Evolutionary conservation across 352 stramenopile species (phyloP).

Genomic region (Globisporangium orthogonon): DNA sequence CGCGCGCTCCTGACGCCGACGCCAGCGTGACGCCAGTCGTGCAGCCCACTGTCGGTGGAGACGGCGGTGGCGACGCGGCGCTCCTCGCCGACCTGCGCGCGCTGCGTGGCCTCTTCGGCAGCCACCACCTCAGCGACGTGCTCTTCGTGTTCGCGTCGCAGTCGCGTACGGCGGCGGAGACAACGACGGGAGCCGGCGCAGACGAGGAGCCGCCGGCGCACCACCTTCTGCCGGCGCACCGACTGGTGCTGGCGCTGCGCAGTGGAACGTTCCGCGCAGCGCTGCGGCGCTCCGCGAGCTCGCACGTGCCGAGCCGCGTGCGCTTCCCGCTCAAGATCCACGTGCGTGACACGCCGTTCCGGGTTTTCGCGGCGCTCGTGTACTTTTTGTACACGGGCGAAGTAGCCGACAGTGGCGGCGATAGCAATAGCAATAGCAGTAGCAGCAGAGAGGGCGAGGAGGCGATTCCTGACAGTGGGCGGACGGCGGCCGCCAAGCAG

Average conservation of each 20-base stretch:
- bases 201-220: constrained; percentile 11
- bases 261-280: constrained; percentile 65
- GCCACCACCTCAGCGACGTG: constrained; percentile 73
- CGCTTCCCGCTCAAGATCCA: constrained; percentile 79
- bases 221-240: constrained; percentile 67
- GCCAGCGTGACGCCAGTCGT: no score
- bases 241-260: constrained; percentile 63
- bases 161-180: background rate
- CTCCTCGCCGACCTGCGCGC: constrained; percentile 47
- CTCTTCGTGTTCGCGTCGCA: constrained; percentile 61
- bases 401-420: constrained; percentile 9
- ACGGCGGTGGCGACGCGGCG: constrained; percentile 10
- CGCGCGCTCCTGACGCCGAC: background rate
- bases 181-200: background rate
- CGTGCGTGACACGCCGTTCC: constrained; percentile 74
- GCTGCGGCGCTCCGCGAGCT: constrained; percentile 63
- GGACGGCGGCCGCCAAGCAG: no score
- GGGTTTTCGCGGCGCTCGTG: constrained; percentile 61
- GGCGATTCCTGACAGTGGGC: background rate
- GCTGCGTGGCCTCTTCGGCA: constrained; percentile 54
- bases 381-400: constrained; percentile 80
- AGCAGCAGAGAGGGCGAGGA: no score
- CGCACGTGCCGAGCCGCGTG: constrained; percentile 54
- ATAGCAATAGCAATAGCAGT: no score
- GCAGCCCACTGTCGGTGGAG: no score